These are phyloP conservation scores for Daldinia loculata DNA, from an alignment of 495 filamentous ascomycete species.

Conservation along the genomic window DNA sequence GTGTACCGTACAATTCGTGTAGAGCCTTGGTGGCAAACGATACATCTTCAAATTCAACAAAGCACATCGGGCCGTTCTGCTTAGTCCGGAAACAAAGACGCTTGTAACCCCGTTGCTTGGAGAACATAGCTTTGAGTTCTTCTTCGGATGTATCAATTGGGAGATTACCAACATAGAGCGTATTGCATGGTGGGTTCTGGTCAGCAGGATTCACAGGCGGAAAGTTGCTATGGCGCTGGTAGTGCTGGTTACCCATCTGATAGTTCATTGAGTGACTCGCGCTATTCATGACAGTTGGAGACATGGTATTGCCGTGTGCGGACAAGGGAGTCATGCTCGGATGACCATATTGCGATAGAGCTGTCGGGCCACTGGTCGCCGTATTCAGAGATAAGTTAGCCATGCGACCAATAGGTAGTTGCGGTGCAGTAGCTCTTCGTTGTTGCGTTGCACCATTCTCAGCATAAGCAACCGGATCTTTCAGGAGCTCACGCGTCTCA, in stretches of 20 bases:
- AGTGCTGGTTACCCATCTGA: slow-evolving; percentile 66
- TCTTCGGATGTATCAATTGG: slow-evolving; percentile 95
- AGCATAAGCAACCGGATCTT: slow-evolving; percentile 84
- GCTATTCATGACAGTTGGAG: slow-evolving; percentile 63
- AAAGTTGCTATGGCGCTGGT: slow-evolving; percentile 71
- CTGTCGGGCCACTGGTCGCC: slow-evolving; percentile 56
- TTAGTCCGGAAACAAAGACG: slow-evolving; percentile 97
- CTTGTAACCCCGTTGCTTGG: slow-evolving; percentile 94
- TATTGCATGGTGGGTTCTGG: slow-evolving; percentile 98
- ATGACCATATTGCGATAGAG: slow-evolving; percentile 61
- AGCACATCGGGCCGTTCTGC: slow-evolving; percentile 98
- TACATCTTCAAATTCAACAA: slow-evolving; percentile 97
- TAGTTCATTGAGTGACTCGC: slow-evolving; percentile 55
- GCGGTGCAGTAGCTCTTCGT: slow-evolving; percentile 78
- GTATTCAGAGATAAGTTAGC: slow-evolving; percentile 76
- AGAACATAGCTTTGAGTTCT: slow-evolving; percentile 94
- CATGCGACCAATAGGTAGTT: slow-evolving; percentile 76
- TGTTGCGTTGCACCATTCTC: slow-evolving; percentile 71
- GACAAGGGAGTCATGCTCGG: slow-evolving; percentile 52
- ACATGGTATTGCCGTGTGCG: slow-evolving; percentile 67
- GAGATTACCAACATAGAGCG: slow-evolving; percentile 95
- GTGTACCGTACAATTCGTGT: slow-evolving; percentile 88
- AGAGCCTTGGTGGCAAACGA: slow-evolving; percentile 92
- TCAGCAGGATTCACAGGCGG: slow-evolving; percentile 95
- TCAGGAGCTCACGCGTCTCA: slow-evolving; percentile 83